Evolutionary conservation across 192 early-diverging fungal genomes (phyloP).

Genomic region (Phycomyces blakesleeanus): DNA sequence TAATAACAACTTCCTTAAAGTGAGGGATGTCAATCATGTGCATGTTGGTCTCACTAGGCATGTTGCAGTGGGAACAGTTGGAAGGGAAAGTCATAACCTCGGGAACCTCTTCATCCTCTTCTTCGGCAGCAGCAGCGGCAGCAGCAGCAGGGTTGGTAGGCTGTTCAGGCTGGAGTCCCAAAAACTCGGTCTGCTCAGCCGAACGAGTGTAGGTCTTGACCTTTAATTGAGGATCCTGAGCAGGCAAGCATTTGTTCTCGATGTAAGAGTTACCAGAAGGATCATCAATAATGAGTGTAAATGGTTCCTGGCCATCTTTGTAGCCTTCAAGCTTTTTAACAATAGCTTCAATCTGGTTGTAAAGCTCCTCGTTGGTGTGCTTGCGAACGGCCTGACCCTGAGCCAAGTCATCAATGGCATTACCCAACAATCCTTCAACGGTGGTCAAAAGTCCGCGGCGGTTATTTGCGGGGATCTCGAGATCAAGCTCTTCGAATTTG

Average conservation of each 20-base stretch:
- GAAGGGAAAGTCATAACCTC: conserved; percentile 81
- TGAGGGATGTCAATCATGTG: conserved; percentile 89
- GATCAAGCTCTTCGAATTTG: conserved; percentile 78
- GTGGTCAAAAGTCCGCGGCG: conserved; percentile 84
- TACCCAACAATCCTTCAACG: conserved; percentile 77
- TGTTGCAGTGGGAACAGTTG: conserved; percentile 81
- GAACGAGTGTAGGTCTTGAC: conserved; percentile 68
- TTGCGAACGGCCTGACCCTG: conserved; percentile 78
- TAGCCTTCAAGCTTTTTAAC: conserved; percentile 61
- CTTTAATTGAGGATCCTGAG: conserved; percentile 71
- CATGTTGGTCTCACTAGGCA: conserved; percentile 82
- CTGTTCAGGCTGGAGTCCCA: conserved; percentile 68
- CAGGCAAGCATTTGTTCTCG: conserved; percentile 78
- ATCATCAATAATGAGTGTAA: conserved; percentile 83
- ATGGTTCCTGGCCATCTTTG: conserved; percentile 51
- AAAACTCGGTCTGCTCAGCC: conserved; percentile 68
- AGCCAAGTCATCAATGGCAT: conserved; percentile 77
- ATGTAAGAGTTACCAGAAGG: conserved; percentile 90
- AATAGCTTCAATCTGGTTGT: conserved; percentile 70
- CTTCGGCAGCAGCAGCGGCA: conserved; percentile 32
- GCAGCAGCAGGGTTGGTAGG: conserved; percentile 29
- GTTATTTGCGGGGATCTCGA: conserved; percentile 78
- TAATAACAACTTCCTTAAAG: conserved; percentile 94
- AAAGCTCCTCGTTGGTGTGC: conserved; percentile 57
- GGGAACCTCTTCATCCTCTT: conserved; percentile 57